Conservation (phyloP, 441 rosid genomes). For the Brassica hybrid region DNA sequence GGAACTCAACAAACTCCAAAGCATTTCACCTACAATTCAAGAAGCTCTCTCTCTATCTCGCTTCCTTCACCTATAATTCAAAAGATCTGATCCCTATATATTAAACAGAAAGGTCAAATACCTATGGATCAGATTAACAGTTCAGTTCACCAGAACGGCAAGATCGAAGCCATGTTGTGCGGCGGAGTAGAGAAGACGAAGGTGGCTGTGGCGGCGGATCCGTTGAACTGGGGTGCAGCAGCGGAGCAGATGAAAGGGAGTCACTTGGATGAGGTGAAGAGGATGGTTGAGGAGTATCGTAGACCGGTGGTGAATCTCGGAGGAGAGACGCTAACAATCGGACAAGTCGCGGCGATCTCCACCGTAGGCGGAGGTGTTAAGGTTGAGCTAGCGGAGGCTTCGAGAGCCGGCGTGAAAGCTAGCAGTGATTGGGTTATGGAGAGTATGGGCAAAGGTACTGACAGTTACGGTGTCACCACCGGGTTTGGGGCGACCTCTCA, state of each 20-base stretch:
- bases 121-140: background rate
- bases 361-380: no score
- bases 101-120: background rate
- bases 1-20: background rate
- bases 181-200: background rate
- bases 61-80: background rate
- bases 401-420: no score
- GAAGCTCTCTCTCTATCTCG: background rate
- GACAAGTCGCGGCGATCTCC: no score
- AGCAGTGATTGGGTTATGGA: conserved; percentile 3
- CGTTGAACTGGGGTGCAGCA: conserved; percentile 3
- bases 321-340: no score
- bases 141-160: background rate
- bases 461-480: conserved; percentile 7
- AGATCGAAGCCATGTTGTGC: background rate
- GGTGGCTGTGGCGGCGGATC: background rate
- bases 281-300: no score
- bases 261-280: no score
- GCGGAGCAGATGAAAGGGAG: no score
- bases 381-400: no score
- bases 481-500: conserved; percentile 1
- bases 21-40: background rate
- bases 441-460: conserved; percentile 4
- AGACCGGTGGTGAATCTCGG: no score
- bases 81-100: background rate